Evolutionary conservation across 371 early-diverging fungal species (phyloP), one percentile per base, ranked within the genome.

Genomic region (Fennellomyces sp.): DNA sequence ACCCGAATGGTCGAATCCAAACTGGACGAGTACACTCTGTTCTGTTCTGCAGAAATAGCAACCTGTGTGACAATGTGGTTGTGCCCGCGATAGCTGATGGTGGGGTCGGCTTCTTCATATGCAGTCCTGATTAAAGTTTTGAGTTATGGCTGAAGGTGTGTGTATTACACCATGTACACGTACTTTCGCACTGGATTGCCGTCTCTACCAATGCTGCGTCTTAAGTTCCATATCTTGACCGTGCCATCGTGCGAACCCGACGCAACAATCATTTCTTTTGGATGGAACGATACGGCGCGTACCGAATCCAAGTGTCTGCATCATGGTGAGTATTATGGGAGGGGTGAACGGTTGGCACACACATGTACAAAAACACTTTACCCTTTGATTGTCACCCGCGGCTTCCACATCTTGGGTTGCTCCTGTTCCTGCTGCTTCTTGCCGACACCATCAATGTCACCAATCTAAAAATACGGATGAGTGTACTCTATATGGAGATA

Each of bases 231-330:
- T 28, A 91, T 70, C 62, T 92, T 93, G 35, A 91, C 87, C 2
- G 93, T 93, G 4, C 86, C 84, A 72, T 95, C 96, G 58, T 95
- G 94, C 2, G 92, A 91, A 7, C 88, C 92, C 1, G 93, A 86
- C 12, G 89, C 76, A 23, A 93, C 65, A 0, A 85, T 67, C 56
- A 80, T 75, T 39, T 88, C 85, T 6, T 47, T 64, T 15, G 88
- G 83, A 63, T 93, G 90, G 59, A 91, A 91, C 19, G 79, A 76
- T 10, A 93, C 76, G 3, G 89, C 66, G 26, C 94, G 81, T 3
- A 95, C 88, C 0, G 90, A 80, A 66, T 94, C 96, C 17, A 94
- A 61, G 64, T 95, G 96, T 63, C 93, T 92, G 66, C 23, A n/a
- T 35, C n/a, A 23, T 15, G 31, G 33, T 33, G 31, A 15, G 23